Evolutionary conservation across 1,139 yeast species (phyloP), one percentile per base, ranked within the genome.

Genomic region (Protomyces gravidus): DNA sequence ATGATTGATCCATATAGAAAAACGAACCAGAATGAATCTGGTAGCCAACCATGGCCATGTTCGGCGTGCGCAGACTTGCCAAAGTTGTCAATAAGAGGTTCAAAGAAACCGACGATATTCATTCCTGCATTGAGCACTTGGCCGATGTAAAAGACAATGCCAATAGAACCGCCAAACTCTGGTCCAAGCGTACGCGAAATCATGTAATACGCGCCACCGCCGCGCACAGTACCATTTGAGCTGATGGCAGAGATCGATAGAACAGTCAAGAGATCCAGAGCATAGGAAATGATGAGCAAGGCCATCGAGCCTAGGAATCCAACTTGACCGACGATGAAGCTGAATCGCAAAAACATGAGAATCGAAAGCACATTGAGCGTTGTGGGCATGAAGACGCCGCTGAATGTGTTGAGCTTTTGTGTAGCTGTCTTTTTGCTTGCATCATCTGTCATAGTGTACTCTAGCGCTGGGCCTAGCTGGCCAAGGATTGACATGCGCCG

Each of bases 161-260:
- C 94, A 60, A 86, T 85, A n/a, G 88, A 82, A 3, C 92, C 94
- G 6, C 94, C 94, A 69, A 86, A 86, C 67, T 86, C 94, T 5
- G 90, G 90, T 0, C 94, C 94, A 62, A 86, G 74, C 17, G 87
- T 82, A 62, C 94, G 73, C 30, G 87, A 82, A 62, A 86, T 84
- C 92, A 86, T 86, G 68, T 84, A 86, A 70, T 86, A 86, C 0
- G 92, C 89, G 19, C 94, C 94, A 3, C 94, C 94, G 19, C 94
- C 92, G 66, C 83, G 80, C 9, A 86, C 94, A 0, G 88, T 85
- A 5, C 94, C 94, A 68, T 86, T 86, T 1, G 94, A 86, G 6
- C 90, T 84, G 64, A 86, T 86, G 32, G 94, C 94, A 63, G 89
- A 83, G 65, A 86, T 79, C 6, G 89, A 83, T 68, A 86, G 72